Percentiles rank a stretch among this genome's conserved stretches.
These are phyloP conservation scores for Nicotiana noctiflora DNA, from an alignment of 257 asterid species.

Conservation along the genomic window DNA sequence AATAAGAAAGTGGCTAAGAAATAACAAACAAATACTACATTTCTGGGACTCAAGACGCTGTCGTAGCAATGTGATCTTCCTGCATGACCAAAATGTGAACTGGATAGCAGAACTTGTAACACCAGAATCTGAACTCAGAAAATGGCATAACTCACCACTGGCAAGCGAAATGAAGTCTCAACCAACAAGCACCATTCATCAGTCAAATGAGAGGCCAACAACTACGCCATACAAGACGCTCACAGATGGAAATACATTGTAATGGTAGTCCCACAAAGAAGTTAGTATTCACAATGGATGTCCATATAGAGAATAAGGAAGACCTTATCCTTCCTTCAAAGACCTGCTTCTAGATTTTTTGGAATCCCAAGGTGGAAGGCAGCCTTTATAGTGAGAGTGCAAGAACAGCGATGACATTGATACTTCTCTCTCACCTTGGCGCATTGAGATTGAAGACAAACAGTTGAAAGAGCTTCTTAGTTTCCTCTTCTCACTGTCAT, in stretches of 20 bases:
- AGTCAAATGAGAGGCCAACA: not conserved
- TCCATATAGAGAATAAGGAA: not conserved
- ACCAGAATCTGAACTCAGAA: constrained; percentile 1
- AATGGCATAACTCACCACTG: not conserved
- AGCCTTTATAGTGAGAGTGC: constrained; percentile 61
- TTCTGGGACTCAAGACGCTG: not conserved
- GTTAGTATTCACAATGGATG: constrained; percentile 1
- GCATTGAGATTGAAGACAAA: constrained; percentile 52
- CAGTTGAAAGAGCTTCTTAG: constrained; percentile 45
- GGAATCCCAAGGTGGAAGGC: constrained; percentile 54
- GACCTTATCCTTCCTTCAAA: constrained; percentile 23
- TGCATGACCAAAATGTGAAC: not conserved
- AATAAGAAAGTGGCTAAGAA: not conserved
- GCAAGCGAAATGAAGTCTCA: not conserved
- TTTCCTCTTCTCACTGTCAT: constrained; percentile 51
- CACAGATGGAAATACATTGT: not conserved
- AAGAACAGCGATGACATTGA: constrained; percentile 64
- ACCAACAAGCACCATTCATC: not conserved
- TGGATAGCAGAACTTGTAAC: too few relatives aligned
- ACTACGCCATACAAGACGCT: not conserved
- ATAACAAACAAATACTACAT: not conserved
- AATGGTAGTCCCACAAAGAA: not conserved
- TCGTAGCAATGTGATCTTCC: not conserved
- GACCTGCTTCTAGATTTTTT: constrained; percentile 38
- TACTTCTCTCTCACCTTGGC: constrained; percentile 34